Base-by-base conservation (phyloP, 2,329 filamentous ascomycete genomes). In the Helotiales sp. region DNA sequence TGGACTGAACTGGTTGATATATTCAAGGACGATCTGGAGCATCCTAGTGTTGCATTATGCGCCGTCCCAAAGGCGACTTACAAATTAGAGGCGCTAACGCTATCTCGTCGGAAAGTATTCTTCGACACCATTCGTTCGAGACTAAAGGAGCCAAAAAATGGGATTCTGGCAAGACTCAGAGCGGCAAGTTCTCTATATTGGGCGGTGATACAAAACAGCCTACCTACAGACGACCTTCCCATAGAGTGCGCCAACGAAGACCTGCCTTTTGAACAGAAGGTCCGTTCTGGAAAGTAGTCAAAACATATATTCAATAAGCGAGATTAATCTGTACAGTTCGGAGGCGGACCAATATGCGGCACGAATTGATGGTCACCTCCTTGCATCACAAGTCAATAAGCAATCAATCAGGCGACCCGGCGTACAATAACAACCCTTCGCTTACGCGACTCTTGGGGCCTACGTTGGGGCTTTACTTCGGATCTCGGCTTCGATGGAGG, bases 181-280 rank as follows among this genome's bases (percentile, higher is more conserved):
- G 66, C 64, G 63, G 50, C 54, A 63, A 50, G 37, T 61, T 17
- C 65, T 63, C 40, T 67, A 55, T 67, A 63, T 67, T 58, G 54
- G 45, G 58, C 58, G 30, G 30, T 71, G 26, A 66, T 71, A 58
- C 32, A 67, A 63, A 49, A 65, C 28, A n/a, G 24, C 50, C 62
- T 69, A 67, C 64, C 64, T 34, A 30, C 30, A 70, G 20, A 37
- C 49, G 62, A 61, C 45, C 67, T 69, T 63, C 57, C 58, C 26
- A 69, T 71, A 65, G 67, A 71, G 64, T 69, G 52, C 49, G 32
- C 45, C 30, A 65, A 69, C 37, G 60, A 71, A 59, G 52, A 37
- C 47, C 34, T 71, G 47, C 49, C 63, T 40, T 71, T 71, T 65
- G 59, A 71, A 66, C 26, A 69, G 49, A 69, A 32, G 40, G 67